Evolutionary conservation across 208 protist genomes (phyloP).

Genomic region (Wallacemonas sp.): DNA sequence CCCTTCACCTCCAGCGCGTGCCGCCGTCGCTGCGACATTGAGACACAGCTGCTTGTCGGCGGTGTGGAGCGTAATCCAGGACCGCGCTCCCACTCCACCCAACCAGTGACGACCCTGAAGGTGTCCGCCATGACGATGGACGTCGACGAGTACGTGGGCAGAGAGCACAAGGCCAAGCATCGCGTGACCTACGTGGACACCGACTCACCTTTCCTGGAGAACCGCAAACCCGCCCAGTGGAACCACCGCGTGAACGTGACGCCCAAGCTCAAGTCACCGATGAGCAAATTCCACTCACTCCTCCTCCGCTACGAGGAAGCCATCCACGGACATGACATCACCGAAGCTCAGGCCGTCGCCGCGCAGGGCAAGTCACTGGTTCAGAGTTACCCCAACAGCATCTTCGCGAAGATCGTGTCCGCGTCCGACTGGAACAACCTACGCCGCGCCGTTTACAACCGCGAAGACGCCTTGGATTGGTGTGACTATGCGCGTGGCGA

Average conservation of each 20-base stretch:
- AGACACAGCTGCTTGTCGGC: neutral
- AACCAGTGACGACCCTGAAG: neutral
- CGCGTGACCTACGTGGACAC: neutral
- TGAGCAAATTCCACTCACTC: neutral
- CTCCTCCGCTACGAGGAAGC: neutral
- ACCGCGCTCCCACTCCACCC: neutral
- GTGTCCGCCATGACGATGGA: slow-evolving; percentile 1
- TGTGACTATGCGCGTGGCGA: neutral
- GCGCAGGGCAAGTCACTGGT: neutral
- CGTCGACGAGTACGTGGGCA: slow-evolving; percentile 5
- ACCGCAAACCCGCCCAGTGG: neutral
- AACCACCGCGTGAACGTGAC: neutral
- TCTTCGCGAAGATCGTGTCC: neutral
- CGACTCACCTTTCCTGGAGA: slow-evolving; percentile 4
- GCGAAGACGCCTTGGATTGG: neutral
- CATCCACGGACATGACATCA: neutral
- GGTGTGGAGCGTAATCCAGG: slow-evolving; percentile 4
- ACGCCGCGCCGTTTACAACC: neutral
- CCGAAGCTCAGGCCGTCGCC: neutral
- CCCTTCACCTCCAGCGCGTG: no score
- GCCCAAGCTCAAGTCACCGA: slow-evolving; percentile 3
- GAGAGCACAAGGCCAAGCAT: neutral
- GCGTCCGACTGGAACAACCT: neutral
- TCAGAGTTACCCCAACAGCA: neutral
- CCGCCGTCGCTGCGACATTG: neutral